phyloP scores from a whole-genome alignment of 2,329 filamentous ascomycete species.

The Akanthomyces dipterigenus region DNA sequence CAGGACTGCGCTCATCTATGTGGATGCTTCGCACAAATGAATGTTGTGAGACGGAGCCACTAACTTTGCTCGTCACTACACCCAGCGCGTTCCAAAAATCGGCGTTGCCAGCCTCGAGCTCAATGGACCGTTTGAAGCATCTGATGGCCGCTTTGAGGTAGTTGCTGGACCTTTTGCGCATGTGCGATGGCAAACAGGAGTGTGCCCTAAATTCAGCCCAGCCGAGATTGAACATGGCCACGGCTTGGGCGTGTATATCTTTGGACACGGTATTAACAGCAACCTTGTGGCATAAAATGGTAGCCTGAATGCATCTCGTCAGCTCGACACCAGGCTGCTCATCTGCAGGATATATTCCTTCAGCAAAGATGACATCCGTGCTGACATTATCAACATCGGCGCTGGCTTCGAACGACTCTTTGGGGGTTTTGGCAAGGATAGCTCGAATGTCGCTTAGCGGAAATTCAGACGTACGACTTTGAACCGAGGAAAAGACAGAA shows the following conservation, averaged over 20 bases:
- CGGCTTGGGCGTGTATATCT: conserved; percentile 81
- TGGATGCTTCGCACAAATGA: conserved; percentile 89
- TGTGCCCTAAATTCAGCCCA: conserved; percentile 88
- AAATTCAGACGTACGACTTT: conserved; percentile 57
- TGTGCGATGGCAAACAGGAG: conserved; percentile 48
- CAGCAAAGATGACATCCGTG: conserved; percentile 37
- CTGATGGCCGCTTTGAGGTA: conserved; percentile 77
- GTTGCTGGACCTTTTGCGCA: conserved; percentile 53
- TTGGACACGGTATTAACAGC: conserved; percentile 66
- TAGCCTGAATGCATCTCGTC: conserved; percentile 57
- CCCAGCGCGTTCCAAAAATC: conserved; percentile 98
- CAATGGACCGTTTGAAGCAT: conserved; percentile 93
- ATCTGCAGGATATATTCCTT: conserved; percentile 39
- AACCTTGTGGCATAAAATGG: conserved; percentile 81
- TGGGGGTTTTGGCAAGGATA: conserved; percentile 50
- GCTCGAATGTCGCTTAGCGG: conserved; percentile 50
- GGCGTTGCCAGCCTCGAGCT: conserved; percentile 85
- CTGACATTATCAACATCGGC: conserved; percentile 61
- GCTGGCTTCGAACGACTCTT: conserved; percentile 54
- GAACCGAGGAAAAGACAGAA: conserved; percentile 73
- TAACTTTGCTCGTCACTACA: conserved; percentile 80
- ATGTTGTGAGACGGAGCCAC: conserved; percentile 84
- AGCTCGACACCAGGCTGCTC: conserved; percentile 44
- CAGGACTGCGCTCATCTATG: conserved; percentile 79
- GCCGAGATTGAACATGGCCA: conserved; percentile 95